phyloP scores from a whole-genome alignment of 1,284 basidiomycete species.

The Hypsizygus ulmarius region DNA sequence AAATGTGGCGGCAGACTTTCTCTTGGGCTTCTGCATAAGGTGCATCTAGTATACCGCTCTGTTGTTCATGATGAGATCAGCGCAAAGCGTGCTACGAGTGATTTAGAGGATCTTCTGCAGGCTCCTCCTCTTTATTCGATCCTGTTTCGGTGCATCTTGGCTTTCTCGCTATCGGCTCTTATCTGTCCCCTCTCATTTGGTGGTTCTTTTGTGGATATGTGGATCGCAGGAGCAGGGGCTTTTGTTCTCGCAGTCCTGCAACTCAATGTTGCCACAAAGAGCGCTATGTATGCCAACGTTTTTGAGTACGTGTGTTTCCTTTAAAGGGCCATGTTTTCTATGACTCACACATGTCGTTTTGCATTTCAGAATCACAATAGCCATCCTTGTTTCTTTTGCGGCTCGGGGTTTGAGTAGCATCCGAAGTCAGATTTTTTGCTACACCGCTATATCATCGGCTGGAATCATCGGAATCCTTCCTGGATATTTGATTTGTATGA shows the following conservation, averaged over 20 bases:
- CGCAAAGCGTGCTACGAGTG: constrained; percentile 62
- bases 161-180: constrained; percentile 67
- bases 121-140: constrained; percentile 59
- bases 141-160: constrained; percentile 59
- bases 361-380: constrained; percentile 68
- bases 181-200: constrained; percentile 85
- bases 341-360: constrained; percentile 12
- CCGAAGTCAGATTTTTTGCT: constrained; percentile 74
- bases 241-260: constrained; percentile 68
- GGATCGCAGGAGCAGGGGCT: constrained; percentile 69
- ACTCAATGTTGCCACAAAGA: constrained; percentile 68
- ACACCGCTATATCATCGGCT: constrained; percentile 81
- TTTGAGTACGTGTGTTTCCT: constrained; percentile 69
- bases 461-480: constrained; percentile 82
- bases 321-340: neutral
- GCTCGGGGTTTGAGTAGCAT: constrained; percentile 80
- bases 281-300: constrained; percentile 79
- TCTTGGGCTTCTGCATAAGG: constrained; percentile 73
- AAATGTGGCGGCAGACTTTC: constrained; percentile 73
- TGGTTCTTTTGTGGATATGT: constrained; percentile 82
- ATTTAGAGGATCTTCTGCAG: constrained; percentile 40
- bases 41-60: constrained; percentile 72
- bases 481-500: constrained; percentile 77
- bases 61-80: constrained; percentile 86
- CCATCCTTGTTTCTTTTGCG: constrained; percentile 77